Base-by-base conservation (phyloP, 1,139 yeast genomes). In the Yamadazyma diddensiae region DNA sequence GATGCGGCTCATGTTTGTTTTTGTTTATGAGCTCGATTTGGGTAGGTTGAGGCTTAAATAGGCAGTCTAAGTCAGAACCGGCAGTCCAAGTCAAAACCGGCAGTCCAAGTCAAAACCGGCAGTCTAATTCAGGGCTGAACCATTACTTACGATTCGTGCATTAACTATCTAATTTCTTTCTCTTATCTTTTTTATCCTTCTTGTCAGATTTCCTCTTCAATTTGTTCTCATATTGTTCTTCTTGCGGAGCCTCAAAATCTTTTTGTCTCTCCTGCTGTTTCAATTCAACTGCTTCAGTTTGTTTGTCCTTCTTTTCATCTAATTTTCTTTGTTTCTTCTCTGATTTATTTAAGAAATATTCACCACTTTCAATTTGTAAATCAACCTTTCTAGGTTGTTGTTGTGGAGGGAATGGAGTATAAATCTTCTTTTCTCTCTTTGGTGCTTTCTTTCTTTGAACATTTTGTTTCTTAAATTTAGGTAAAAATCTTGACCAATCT, bases 321-420 rank as follows among this genome's bases (percentile, higher is more conserved):
- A 82, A 65, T 49, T 81, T 79, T 60, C 77, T 81, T 46, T 70
- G 65, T 41, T 79, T 83, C 69, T 84, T 85, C 50, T 90, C 95
- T 49, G 69, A 75, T 65, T 86, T 84, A 39, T 87, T 86, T 64
- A 92, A 72, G 77, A 92, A 92, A 67, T 87, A 92, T 60, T 94
- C 98, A 77, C 99, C 99, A 69, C 94, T 82, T 64, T 92, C 98
- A 62, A 94, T 88, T 65, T 90, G 95, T 57, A 90, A 68, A 77
- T 94, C 99, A 61, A 94, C 73, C 84, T 92, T 90, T 71, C 98
- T 82, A 54, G 97, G 98, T 47, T 78, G 77, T 64, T 87, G 99
- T 37, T 87, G 86, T 47, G 98, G 98, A 63, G 99, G 99, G 88
- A 94, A 94, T 54, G 98, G 98, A 20, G 98, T 92, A 75, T 92